Evolutionary conservation across 2,329 filamentous ascomycete genomes (phyloP).

Genomic region (Fusarium hostae): DNA sequence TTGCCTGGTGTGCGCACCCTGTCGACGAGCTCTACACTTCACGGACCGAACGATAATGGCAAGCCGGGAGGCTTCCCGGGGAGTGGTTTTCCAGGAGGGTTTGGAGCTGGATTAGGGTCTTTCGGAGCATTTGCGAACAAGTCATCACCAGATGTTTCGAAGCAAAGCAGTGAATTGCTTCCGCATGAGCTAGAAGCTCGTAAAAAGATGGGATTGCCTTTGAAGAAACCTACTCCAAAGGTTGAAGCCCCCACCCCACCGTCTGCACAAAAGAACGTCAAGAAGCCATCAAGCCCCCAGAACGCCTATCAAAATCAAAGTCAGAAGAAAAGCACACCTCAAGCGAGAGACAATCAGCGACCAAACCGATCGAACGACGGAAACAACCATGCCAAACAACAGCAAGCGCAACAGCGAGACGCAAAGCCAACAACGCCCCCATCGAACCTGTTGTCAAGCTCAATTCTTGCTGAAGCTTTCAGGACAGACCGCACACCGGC

Average conservation of each 20-base stretch:
- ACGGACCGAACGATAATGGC: conserved; percentile 32
- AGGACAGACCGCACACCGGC: conserved; percentile 44
- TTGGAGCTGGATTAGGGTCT: conserved; percentile 37
- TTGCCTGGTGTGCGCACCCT: conserved; percentile 37
- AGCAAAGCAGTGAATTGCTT: conserved; percentile 43
- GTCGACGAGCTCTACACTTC: conserved; percentile 44
- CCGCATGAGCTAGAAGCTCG: conserved; percentile 55
- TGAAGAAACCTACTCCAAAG: conserved; percentile 27
- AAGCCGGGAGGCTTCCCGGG: conserved; percentile 42
- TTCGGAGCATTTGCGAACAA: conserved; percentile 41
- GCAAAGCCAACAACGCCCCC: not conserved
- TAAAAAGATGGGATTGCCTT: conserved; percentile 38
- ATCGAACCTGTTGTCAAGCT: conserved; percentile 39
- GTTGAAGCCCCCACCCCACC: not conserved
- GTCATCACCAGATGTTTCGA: not conserved
- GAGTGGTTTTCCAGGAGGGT: conserved; percentile 29
- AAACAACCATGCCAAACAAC: not conserved
- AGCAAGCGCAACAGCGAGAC: conserved; percentile 14
- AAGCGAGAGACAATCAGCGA: not conserved
- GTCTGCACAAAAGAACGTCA: conserved; percentile 7
- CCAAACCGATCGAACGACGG: not conserved
- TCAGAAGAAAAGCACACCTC: conserved; percentile 5
- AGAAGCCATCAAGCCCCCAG: not conserved
- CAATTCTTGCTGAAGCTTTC: conserved; percentile 50
- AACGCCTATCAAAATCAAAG: conserved; percentile 5